Conservation (phyloP, 768 basidiomycete genomes). For the Serendipita vermifera region DNA sequence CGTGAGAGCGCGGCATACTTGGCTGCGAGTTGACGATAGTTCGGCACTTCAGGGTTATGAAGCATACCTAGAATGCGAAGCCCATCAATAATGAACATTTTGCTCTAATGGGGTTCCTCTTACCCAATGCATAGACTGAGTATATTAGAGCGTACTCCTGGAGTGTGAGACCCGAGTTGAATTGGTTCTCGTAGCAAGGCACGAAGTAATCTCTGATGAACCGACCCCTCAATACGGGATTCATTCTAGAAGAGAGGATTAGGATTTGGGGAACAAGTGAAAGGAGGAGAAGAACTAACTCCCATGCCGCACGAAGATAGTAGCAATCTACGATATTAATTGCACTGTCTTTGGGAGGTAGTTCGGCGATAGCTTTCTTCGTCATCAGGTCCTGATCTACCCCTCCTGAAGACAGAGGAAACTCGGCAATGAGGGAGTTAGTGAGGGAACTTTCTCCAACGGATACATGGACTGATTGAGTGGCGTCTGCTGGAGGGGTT, state of each 20-base stretch:
- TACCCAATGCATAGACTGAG: background rate
- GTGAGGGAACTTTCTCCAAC: too few species aligned
- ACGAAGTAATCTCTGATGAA: background rate
- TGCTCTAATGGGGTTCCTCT: too few species aligned
- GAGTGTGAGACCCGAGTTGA: background rate
- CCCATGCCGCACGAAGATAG: background rate
- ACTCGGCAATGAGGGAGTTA: too few species aligned
- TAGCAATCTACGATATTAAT: background rate
- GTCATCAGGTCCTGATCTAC: background rate
- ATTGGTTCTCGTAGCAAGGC: background rate
- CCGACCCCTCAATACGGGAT: background rate
- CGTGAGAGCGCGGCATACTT: background rate
- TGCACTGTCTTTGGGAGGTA: background rate
- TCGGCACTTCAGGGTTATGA: constrained; percentile 1
- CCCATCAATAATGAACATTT: too few species aligned
- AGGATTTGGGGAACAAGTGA: background rate
- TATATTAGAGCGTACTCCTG: background rate
- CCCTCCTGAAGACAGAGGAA: too few species aligned
- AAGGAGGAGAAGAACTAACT: background rate
- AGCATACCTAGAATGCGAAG: too few species aligned
- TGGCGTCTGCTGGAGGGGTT: background rate
- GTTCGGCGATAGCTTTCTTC: background rate
- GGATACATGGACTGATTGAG: background rate
- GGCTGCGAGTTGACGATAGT: background rate
- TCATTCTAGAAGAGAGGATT: background rate